Percentiles rank a stretch among this genome's conserved stretches.
Evolutionary conservation across 345 rosid genomes (phyloP).

Genomic region (Hibiscus tridactylites): DNA sequence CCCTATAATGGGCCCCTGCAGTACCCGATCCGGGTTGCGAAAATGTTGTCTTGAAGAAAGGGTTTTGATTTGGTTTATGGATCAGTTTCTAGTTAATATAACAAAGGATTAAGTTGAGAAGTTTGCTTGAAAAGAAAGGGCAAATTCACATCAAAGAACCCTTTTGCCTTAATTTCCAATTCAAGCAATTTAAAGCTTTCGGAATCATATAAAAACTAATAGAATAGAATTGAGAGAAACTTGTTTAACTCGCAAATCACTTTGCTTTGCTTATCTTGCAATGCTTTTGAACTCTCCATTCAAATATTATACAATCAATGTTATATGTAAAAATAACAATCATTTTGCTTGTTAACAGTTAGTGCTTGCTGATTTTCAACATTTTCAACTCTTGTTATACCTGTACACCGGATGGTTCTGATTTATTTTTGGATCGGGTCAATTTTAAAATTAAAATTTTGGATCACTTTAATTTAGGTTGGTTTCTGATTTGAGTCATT

Average conservation of each 20-base stretch:
- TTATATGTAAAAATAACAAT: constrained; percentile 19
- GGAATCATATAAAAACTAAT: background rate
- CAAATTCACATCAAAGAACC: background rate
- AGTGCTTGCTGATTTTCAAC: background rate
- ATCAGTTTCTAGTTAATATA: background rate
- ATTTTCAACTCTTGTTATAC: background rate
- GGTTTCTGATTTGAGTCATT: too few species aligned
- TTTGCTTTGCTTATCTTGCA: constrained; percentile 4
- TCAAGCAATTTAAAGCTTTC: constrained; percentile 32
- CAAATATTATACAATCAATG: background rate
- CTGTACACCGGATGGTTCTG: background rate
- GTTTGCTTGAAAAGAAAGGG: constrained; percentile 20
- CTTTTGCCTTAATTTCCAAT: constrained; percentile 40
- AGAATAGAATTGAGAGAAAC: constrained; percentile 13
- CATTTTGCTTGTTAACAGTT: background rate
- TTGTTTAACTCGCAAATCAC: background rate
- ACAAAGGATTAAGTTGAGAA: constrained; percentile 7
- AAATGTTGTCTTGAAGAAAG: background rate
- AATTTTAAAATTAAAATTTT: too few species aligned
- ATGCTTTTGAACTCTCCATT: background rate
- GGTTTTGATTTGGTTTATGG: background rate
- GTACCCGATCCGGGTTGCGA: background rate
- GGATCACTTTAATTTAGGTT: too few species aligned
- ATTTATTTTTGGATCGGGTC: background rate
- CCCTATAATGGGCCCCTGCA: too few species aligned